Percentiles rank a stretch among this genome's conserved stretches.
These are phyloP conservation scores for Thielaviopsis populi DNA, from an alignment of 2,329 filamentous ascomycete genomes.

Conservation along the genomic window DNA sequence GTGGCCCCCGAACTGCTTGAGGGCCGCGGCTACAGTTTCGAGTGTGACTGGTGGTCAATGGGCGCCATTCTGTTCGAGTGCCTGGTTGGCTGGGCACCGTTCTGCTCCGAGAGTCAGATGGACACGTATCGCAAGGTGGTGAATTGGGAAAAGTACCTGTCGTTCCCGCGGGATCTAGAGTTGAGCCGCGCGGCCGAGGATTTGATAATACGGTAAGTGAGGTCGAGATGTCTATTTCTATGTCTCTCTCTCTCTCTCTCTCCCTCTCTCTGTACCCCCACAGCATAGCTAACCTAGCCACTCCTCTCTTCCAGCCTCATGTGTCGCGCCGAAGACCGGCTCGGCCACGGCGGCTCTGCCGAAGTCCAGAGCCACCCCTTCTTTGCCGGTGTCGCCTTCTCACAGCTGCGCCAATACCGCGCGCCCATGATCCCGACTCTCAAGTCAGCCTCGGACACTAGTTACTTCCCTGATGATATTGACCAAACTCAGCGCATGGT, in stretches of 20 bases:
- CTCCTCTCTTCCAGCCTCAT: slow-evolving; percentile 49
- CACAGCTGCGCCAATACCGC: slow-evolving; percentile 78
- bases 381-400: slow-evolving; percentile 94
- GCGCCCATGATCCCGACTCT: slow-evolving; percentile 93
- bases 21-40: slow-evolving; percentile 86
- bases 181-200: slow-evolving; percentile 80
- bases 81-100: slow-evolving; percentile 94
- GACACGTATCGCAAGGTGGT: slow-evolving; percentile 99
- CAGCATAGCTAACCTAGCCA: slow-evolving; percentile 16
- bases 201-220: slow-evolving; percentile 68
- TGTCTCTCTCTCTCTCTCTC: slow-evolving; percentile 35
- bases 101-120: slow-evolving; percentile 93
- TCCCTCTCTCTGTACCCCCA: background rate
- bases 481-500: slow-evolving; percentile 59
- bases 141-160: slow-evolving; percentile 89
- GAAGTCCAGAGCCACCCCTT: slow-evolving; percentile 92
- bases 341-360: slow-evolving; percentile 71
- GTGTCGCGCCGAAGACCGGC: slow-evolving; percentile 81
- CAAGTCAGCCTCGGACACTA: slow-evolving; percentile 85
- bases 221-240: slow-evolving; percentile 25
- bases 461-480: slow-evolving; percentile 98
- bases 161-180: slow-evolving; percentile 91
- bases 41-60: slow-evolving; percentile 98
- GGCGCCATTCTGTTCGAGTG: slow-evolving; percentile 99
- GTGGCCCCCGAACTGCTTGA: slow-evolving; percentile 98